Percentiles rank a stretch among this genome's conserved stretches.
phyloP scores from a whole-genome alignment of 495 filamentous ascomycete species.

The Penicillium cataractarum region DNA sequence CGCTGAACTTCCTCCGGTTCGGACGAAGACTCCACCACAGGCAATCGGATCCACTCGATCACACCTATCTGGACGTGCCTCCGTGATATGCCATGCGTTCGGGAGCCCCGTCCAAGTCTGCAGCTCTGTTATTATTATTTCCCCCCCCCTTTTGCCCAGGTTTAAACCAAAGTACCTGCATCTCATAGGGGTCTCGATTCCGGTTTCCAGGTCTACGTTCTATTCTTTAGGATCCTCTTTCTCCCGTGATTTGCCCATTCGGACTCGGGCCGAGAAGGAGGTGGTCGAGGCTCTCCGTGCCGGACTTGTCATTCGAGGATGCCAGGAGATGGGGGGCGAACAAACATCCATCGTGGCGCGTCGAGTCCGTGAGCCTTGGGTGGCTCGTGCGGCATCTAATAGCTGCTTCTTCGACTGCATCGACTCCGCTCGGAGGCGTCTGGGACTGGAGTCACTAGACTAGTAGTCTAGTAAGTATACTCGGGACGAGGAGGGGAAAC shows the following conservation, averaged over 20 bases:
- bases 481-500: not conserved
- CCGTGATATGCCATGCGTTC: constrained; percentile 1
- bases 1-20: constrained; percentile 4
- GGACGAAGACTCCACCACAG: constrained; percentile 6
- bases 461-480: no score
- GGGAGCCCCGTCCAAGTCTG: not conserved
- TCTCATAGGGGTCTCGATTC: not conserved
- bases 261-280: constrained; percentile 13
- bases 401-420: not conserved
- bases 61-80: constrained; percentile 4
- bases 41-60: constrained; percentile 7
- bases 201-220: not conserved
- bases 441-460: no score
- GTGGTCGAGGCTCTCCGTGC: not conserved
- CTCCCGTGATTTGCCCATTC: not conserved
- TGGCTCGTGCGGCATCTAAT: constrained; percentile 3
- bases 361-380: constrained; percentile 2
- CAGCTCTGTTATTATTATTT: not conserved
- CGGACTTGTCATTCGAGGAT: constrained; percentile 11
- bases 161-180: constrained; percentile 11
- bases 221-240: no score
- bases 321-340: not conserved
- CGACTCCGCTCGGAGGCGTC: not conserved
- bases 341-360: not conserved
- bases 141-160: not conserved